Evolutionary conservation across 176 grass and related monocot species (phyloP).

Genomic region (Carex parvula): DNA sequence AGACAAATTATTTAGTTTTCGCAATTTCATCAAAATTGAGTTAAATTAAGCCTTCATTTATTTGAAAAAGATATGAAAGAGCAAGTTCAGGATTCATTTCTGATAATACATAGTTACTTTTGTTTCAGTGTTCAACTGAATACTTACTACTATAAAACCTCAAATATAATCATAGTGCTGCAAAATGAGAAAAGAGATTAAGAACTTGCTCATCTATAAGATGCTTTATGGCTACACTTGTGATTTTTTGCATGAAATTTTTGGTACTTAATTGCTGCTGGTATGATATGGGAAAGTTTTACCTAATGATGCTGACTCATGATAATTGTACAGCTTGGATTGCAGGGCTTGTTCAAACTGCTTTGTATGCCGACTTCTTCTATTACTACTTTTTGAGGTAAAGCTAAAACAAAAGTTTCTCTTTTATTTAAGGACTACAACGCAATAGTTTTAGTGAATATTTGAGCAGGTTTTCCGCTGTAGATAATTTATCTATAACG

Average conservation of each 20-base stretch:
- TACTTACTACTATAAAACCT: neutral
- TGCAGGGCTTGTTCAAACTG: slow-evolving; percentile 82
- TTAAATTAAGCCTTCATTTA: too few species aligned
- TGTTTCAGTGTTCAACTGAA: slow-evolving; percentile 12
- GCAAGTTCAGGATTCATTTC: too few species aligned
- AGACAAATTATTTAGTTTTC: slow-evolving; percentile 3
- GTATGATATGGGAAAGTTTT: neutral
- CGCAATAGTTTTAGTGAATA: neutral
- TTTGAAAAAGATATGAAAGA: too few species aligned
- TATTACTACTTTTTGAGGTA: slow-evolving; percentile 98
- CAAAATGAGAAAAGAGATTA: neutral
- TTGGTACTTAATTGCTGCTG: too few species aligned
- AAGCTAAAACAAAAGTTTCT: slow-evolving; percentile 8
- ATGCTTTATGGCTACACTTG: neutral
- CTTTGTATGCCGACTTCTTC: slow-evolving; percentile 91
- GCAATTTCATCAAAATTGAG: too few species aligned
- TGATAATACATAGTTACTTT: neutral
- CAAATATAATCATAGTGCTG: neutral
- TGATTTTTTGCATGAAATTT: too few species aligned
- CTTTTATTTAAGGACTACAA: neutral
- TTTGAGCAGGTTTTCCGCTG: neutral
- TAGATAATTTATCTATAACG: neutral
- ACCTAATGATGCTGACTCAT: neutral
- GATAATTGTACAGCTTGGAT: slow-evolving; percentile 59
- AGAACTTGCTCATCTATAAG: neutral